Conservation (phyloP, 768 basidiomycete genomes). For the Mycena filopes region DNA sequence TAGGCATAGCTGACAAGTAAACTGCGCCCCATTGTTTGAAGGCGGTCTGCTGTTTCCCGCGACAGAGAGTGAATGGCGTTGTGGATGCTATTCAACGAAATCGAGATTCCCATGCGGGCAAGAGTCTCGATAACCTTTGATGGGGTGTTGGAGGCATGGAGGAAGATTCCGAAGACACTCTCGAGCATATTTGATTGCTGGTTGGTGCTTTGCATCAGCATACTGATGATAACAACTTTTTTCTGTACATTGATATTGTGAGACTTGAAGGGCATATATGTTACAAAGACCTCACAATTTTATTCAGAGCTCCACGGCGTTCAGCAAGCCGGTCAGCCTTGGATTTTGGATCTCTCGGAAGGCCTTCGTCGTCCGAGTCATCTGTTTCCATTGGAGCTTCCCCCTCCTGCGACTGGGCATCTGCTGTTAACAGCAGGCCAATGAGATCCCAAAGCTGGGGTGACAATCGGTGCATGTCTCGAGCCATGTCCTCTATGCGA, state of each 20-base stretch:
- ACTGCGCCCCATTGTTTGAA: slow-evolving; percentile 38
- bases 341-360: neutral
- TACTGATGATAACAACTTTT: slow-evolving; percentile 27
- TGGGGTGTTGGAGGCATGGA: slow-evolving; percentile 40
- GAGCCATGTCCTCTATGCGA: slow-evolving; percentile 28
- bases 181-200: slow-evolving; percentile 35
- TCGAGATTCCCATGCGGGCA: slow-evolving; percentile 42
- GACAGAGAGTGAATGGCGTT: slow-evolving; percentile 39
- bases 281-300: slow-evolving; percentile 4
- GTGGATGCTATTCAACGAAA: slow-evolving; percentile 40
- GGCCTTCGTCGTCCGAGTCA: neutral
- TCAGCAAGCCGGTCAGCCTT: slow-evolving; percentile 5
- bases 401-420: neutral
- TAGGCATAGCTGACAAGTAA: slow-evolving; percentile 46
- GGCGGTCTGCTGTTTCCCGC: slow-evolving; percentile 26
- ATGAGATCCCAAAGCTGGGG: slow-evolving; percentile 29
- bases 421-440: slow-evolving; percentile 13
- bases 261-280: neutral
- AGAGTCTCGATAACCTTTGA: slow-evolving; percentile 42
- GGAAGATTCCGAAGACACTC: slow-evolving; percentile 31
- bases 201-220: slow-evolving; percentile 34
- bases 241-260: slow-evolving; percentile 7
- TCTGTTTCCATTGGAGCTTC: neutral
- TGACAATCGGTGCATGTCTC: slow-evolving; percentile 6
- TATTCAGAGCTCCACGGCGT: slow-evolving; percentile 1